These are phyloP conservation scores for Nitzschia palea DNA, from an alignment of 108 stramenopile species.

Conservation along the genomic window DNA sequence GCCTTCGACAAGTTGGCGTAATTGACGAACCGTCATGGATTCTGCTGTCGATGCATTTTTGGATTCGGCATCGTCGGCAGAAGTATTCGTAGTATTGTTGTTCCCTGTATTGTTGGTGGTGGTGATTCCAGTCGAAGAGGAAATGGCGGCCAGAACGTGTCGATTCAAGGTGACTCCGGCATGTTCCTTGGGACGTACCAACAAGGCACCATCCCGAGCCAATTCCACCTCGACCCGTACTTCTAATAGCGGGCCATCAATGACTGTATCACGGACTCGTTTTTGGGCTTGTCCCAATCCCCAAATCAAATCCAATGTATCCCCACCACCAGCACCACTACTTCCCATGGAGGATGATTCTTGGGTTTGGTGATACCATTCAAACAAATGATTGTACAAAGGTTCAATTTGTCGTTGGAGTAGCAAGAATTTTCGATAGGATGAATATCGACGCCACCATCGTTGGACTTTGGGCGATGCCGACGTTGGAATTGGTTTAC, in stretches of 20 bases:
- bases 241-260: constrained; percentile 58
- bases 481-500: background rate
- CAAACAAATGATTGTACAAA: constrained; percentile 59
- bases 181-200: constrained; percentile 59
- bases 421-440: constrained; percentile 18
- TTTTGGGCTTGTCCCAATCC: constrained; percentile 52
- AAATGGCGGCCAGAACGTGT: constrained; percentile 44
- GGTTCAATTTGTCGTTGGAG: constrained; percentile 46
- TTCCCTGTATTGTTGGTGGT: too few relatives aligned
- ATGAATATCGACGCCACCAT: constrained; percentile 31
- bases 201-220: constrained; percentile 55
- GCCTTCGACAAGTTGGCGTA: constrained; percentile 36
- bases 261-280: background rate
- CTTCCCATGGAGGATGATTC: background rate
- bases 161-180: constrained; percentile 56
- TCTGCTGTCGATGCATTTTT: background rate
- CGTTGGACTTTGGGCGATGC: constrained; percentile 7
- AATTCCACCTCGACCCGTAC: constrained; percentile 62
- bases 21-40: constrained; percentile 5
- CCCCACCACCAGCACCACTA: background rate
- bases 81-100: background rate
- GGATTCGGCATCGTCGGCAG: background rate
- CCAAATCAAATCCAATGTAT: constrained; percentile 48
- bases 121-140: background rate
- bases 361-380: constrained; percentile 43